Base-by-base conservation (phyloP, 2,329 filamentous ascomycete species). In the Dryadomyces sulphureus region DNA sequence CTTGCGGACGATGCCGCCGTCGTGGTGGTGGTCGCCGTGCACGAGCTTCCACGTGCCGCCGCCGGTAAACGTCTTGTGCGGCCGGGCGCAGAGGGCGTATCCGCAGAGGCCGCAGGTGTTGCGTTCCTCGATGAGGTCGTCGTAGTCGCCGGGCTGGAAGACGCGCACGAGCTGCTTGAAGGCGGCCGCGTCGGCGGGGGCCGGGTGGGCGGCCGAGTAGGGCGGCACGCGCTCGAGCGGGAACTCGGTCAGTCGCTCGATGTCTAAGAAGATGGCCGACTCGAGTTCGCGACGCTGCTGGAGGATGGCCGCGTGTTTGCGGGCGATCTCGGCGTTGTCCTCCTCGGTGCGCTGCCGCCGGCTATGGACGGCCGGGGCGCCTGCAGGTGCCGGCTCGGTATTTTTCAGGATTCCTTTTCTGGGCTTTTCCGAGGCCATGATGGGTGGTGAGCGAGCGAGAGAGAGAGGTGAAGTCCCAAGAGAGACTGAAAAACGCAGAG, bases 101-200 rank as follows among this genome's bases (percentile, higher is more conserved):
- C 88, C 92, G 64, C 92, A 98, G 19, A 76, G 71, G 38, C 73
- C 76, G 54, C 85, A 81, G 53, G 86, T 82, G 60, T 94, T 93
- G 56, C 92, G 84, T 67, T 98, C 92, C 52, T 83, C 75, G 49
- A 95, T 79, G 43, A 96, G 68, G 52, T 85, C 83, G 58, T 94
- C 87, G 66, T 93, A 94, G 66, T 98, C 90, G 45, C 75, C 72
- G 1, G 89, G 86, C 59, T 90, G 85, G 63, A 95, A 96, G 38
- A 77, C 70, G 9, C 72, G 66, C 21, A 96, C 65, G 32, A 77
- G 72, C 4, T 67, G 58, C 54, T 80, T 79, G 64, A 96, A 88
- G 45, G 66, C 65, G 35, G 64, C 59, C 1, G 71, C 71, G 59
- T 94, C 87, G 27, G 71, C 60, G 1, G 71, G 56, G 7, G 77